Conservation (phyloP, 768 basidiomycete genomes). For the Kwoniella sp. region DNA sequence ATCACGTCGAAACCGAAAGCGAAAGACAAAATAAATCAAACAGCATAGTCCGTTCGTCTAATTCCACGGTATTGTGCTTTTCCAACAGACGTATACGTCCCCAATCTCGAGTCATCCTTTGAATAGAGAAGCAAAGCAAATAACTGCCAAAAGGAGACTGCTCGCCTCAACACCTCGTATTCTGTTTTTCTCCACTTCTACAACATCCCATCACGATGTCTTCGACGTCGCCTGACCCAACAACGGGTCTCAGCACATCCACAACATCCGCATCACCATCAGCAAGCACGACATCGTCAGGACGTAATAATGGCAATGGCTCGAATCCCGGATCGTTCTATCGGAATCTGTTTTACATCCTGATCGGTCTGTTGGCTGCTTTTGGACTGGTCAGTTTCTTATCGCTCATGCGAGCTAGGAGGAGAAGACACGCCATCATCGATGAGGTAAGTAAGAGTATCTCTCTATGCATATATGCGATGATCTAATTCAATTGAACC, state of each 20-base stretch:
- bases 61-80: too few species aligned
- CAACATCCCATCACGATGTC: slow-evolving; percentile 20
- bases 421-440: slow-evolving; percentile 32
- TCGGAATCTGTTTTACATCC: slow-evolving; percentile 47
- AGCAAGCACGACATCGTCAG: slow-evolving; percentile 22
- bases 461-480: too few species aligned
- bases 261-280: slow-evolving; percentile 20
- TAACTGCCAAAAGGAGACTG: too few species aligned
- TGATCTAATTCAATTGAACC: too few species aligned
- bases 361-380: slow-evolving; percentile 45
- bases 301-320: background rate
- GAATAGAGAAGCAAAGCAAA: background rate
- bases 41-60: too few species aligned
- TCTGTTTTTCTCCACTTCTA: background rate
- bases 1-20: too few species aligned
- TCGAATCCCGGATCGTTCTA: slow-evolving; percentile 17
- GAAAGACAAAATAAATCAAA: too few species aligned
- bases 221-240: background rate
- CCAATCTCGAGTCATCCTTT: too few species aligned
- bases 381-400: slow-evolving; percentile 45
- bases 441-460: slow-evolving; percentile 34
- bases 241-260: background rate
- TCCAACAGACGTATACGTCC: too few species aligned
- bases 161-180: too few species aligned
- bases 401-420: slow-evolving; percentile 39